Percentiles rank a stretch among this genome's conserved stretches.
These are phyloP conservation scores for Oleoguttula mirabilis DNA, from an alignment of 495 filamentous ascomycete genomes.

Conservation along the genomic window DNA sequence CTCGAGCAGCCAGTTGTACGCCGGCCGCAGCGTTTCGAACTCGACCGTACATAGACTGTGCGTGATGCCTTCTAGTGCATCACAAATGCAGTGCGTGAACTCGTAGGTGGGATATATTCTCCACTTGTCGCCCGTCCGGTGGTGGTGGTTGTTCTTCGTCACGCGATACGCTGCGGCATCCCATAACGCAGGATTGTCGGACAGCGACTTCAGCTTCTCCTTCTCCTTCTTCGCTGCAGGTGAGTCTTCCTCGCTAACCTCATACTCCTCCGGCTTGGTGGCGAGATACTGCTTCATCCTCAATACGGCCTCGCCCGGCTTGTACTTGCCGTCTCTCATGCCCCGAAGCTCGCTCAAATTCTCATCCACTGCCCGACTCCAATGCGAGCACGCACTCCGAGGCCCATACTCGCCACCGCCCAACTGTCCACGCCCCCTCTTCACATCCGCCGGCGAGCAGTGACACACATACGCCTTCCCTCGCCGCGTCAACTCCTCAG, in stretches of 20 bases:
- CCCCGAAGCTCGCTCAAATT: constrained; percentile 73
- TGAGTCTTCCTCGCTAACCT: constrained; percentile 11
- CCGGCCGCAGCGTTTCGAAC: constrained; percentile 60
- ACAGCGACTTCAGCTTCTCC: constrained; percentile 20
- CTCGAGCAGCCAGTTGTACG: constrained; percentile 81
- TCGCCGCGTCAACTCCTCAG: constrained; percentile 67
- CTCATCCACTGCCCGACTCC: constrained; percentile 58
- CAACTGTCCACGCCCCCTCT: constrained; percentile 65
- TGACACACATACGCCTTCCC: constrained; percentile 72
- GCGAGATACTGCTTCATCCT: constrained; percentile 78
- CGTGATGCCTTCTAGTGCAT: constrained; percentile 77
- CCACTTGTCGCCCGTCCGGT: constrained; percentile 63
- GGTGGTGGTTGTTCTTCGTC: constrained; percentile 50
- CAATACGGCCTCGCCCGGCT: constrained; percentile 72
- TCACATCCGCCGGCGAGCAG: constrained; percentile 60
- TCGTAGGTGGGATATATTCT: constrained; percentile 86
- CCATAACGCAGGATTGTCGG: constrained; percentile 48
- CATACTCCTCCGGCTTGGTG: constrained; percentile 25
- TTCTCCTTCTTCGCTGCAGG: constrained; percentile 12
- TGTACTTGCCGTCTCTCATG: constrained; percentile 87
- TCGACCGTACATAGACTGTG: constrained; percentile 85
- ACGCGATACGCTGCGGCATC: constrained; percentile 73
- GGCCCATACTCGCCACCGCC: constrained; percentile 41
- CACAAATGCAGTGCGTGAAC: constrained; percentile 80
- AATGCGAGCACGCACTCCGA: constrained; percentile 68